Conservation (phyloP, 352 stramenopile species). For the Pythium dissimile region DNA sequence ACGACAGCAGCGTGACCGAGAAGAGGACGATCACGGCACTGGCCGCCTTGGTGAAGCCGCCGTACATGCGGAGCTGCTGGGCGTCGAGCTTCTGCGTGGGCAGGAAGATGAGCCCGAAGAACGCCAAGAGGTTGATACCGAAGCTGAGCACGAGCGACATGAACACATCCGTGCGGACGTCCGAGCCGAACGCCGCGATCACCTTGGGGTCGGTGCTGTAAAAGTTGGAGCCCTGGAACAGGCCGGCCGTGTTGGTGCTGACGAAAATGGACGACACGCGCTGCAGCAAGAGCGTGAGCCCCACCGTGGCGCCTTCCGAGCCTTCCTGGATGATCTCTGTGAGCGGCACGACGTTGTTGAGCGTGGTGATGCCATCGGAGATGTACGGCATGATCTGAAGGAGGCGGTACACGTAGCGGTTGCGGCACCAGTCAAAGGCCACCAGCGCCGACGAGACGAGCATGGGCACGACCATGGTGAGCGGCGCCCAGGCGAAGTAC, state of each 20-base stretch:
- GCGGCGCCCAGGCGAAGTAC: constrained; percentile 51
- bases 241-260: constrained; percentile 39
- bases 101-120: constrained; percentile 45
- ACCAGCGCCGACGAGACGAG: constrained; percentile 43
- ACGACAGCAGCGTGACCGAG: constrained; percentile 16
- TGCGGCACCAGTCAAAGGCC: constrained; percentile 36
- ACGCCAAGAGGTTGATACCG: constrained; percentile 47
- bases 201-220: constrained; percentile 29
- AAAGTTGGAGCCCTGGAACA: constrained; percentile 49
- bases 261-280: constrained; percentile 57
- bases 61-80: constrained; percentile 36
- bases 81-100: constrained; percentile 33
- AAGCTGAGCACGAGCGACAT: constrained; percentile 53
- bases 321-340: constrained; percentile 69
- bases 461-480: constrained; percentile 47
- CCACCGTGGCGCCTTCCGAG: constrained; percentile 54
- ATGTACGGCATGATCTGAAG: constrained; percentile 48
- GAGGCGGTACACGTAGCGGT: constrained; percentile 57
- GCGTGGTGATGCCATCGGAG: constrained; percentile 43
- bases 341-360: constrained; percentile 55
- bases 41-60: constrained; percentile 29
- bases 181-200: constrained; percentile 26
- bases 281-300: constrained; percentile 57
- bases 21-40: constrained; percentile 22
- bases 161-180: constrained; percentile 43